A percentile compares a stretch with the other conserved stretches of the same genome.
Evolutionary conservation across 805 yeast genomes (phyloP).

Genomic region (Lachancea lanzarotensis): DNA sequence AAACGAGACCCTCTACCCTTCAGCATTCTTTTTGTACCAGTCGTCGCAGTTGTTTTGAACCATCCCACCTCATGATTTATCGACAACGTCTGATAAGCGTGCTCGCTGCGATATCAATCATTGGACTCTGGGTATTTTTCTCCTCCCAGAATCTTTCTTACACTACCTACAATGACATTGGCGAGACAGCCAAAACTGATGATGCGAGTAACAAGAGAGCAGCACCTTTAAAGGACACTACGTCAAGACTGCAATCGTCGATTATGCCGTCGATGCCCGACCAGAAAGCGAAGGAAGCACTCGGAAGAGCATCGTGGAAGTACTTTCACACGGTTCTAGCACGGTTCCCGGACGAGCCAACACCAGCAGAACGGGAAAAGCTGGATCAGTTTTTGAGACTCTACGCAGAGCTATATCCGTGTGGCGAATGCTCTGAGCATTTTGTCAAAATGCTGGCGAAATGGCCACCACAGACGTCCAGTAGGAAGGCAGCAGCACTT

Average conservation of each 20-base stretch:
- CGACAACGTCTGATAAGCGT: conserved; percentile 12
- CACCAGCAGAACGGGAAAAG: conserved; percentile 53
- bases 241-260: conserved; percentile 34
- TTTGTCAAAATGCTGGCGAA: conserved; percentile 61
- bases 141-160: conserved; percentile 24
- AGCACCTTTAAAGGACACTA: background rate
- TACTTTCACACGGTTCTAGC: conserved; percentile 88
- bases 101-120: conserved; percentile 14
- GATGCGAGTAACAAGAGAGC: background rate
- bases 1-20: too few relatives aligned
- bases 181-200: conserved; percentile 13
- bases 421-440: conserved; percentile 95
- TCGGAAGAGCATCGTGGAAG: conserved; percentile 91
- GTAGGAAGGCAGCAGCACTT: conserved; percentile 73
- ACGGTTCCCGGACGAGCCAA: conserved; percentile 82
- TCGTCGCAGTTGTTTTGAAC: too few relatives aligned
- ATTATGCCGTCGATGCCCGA: conserved; percentile 96
- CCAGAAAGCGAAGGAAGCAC: conserved; percentile 57
- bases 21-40: too few relatives aligned
- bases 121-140: conserved; percentile 22
- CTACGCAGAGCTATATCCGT: conserved; percentile 91
- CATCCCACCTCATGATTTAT: conserved; percentile 4
- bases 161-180: conserved; percentile 11
- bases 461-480: conserved; percentile 78
- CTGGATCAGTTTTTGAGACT: conserved; percentile 56